Evolutionary conservation across 352 stramenopile species (phyloP).

Genomic region (Phytophthora citricola): DNA sequence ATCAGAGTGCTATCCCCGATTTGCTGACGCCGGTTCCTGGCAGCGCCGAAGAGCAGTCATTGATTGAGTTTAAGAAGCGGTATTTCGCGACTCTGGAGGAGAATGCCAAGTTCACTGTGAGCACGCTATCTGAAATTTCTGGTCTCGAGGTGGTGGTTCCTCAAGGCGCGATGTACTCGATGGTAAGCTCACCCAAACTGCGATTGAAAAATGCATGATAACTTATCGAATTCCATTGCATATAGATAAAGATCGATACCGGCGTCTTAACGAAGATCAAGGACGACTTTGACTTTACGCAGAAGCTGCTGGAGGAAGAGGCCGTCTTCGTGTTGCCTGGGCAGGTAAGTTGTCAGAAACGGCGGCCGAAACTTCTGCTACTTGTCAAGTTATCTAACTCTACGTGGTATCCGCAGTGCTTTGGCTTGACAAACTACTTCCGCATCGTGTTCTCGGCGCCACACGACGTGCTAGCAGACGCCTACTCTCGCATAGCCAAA

Average conservation of each 20-base stretch:
- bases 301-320: slow-evolving; percentile 94
- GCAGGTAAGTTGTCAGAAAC: slow-evolving; percentile 37
- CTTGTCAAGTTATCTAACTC: slow-evolving; percentile 3
- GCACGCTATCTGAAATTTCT: slow-evolving; percentile 73
- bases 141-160: slow-evolving; percentile 89
- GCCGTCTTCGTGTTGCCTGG: slow-evolving; percentile 96
- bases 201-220: neutral
- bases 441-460: slow-evolving; percentile 78
- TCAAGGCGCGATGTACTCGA: slow-evolving; percentile 96
- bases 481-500: slow-evolving; percentile 61
- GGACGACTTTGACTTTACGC: slow-evolving; percentile 94
- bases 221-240: neutral
- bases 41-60: slow-evolving; percentile 62
- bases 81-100: slow-evolving; percentile 85
- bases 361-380: neutral
- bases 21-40: slow-evolving; percentile 74
- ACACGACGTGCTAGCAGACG: slow-evolving; percentile 69
- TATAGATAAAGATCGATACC: slow-evolving; percentile 67
- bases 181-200: slow-evolving; percentile 54
- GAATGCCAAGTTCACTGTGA: slow-evolving; percentile 87
- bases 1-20: slow-evolving; percentile 80
- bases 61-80: slow-evolving; percentile 84
- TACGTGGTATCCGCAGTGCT: slow-evolving; percentile 35
- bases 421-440: slow-evolving; percentile 76
- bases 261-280: slow-evolving; percentile 81